These are phyloP conservation scores for Erodium texanum DNA, from an alignment of 441 rosid species.

Conservation along the genomic window DNA sequence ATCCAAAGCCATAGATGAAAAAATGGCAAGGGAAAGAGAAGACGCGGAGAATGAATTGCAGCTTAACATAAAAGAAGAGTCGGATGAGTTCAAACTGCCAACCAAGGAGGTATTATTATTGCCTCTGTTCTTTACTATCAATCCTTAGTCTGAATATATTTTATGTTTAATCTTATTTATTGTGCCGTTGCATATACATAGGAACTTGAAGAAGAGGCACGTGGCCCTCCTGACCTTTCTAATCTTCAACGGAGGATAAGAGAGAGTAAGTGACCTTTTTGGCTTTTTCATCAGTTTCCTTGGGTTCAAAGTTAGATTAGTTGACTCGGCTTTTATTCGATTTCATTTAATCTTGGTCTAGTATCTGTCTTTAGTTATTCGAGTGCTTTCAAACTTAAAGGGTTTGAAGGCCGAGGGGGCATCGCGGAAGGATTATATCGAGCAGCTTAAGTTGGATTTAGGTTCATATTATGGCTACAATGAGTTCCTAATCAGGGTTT, in stretches of 20 bases:
- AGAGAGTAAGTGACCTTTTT: conserved; percentile 49
- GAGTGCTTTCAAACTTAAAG: conserved; percentile 73
- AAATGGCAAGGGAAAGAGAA: conserved; percentile 37
- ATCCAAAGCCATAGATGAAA: conserved; percentile 51
- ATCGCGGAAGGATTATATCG: conserved; percentile 52
- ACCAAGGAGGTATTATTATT: conserved; percentile 45
- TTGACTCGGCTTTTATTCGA: neutral
- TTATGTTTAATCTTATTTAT: conserved; percentile 1
- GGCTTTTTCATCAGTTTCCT: neutral
- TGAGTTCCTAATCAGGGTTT: conserved; percentile 67
- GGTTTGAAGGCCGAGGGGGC: conserved; percentile 58
- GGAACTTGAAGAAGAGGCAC: conserved; percentile 82
- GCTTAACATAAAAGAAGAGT: conserved; percentile 61
- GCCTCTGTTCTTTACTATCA: neutral
- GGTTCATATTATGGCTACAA: conserved; percentile 82
- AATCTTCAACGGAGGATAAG: conserved; percentile 63
- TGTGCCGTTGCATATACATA: conserved; percentile 20
- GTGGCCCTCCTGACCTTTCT: conserved; percentile 57
- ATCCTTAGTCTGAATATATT: neutral
- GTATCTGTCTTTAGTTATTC: conserved; percentile 43
- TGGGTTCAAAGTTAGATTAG: neutral
- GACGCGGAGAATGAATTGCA: conserved; percentile 61
- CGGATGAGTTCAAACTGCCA: conserved; percentile 83
- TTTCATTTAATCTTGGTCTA: conserved; percentile 6
- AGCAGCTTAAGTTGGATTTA: conserved; percentile 67